phyloP scores from a whole-genome alignment of 1,284 basidiomycete genomes.

The Fomitopsis pinicola region DNA sequence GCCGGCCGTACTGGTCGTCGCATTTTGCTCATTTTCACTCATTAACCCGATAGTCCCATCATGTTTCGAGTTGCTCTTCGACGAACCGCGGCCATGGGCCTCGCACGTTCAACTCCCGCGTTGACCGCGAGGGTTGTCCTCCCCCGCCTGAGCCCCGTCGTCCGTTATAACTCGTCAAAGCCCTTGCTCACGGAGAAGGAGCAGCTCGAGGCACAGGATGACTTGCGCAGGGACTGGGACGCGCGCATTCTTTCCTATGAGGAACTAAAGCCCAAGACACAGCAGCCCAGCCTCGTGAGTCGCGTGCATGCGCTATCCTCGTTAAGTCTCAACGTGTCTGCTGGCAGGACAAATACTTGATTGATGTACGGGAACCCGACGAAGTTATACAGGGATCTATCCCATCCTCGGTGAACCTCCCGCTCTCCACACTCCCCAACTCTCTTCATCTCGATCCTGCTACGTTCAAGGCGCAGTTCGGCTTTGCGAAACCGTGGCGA shows the following conservation, averaged over 20 bases:
- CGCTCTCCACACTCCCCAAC: constrained; percentile 74
- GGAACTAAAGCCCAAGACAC: constrained; percentile 79
- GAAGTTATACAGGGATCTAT: constrained; percentile 95
- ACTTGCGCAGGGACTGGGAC: constrained; percentile 65
- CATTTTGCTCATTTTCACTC: not conserved
- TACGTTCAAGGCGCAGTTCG: constrained; percentile 67
- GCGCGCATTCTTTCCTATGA: constrained; percentile 73
- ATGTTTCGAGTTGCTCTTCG: constrained; percentile 21
- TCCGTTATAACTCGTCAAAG: constrained; percentile 37
- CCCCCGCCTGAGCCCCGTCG: constrained; percentile 6
- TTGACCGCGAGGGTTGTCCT: constrained; percentile 1
- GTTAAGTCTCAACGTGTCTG: not conserved
- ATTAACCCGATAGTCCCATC: not conserved
- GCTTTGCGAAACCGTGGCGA: constrained; percentile 79
- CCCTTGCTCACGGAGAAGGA: constrained; percentile 28
- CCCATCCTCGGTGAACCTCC: constrained; percentile 92
- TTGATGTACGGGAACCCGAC: constrained; percentile 93
- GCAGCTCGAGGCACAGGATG: constrained; percentile 38
- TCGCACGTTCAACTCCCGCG: not conserved
- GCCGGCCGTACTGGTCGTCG: not conserved
- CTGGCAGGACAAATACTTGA: constrained; percentile 70
- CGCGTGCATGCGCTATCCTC: constrained; percentile 8
- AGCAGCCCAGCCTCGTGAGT: constrained; percentile 77
- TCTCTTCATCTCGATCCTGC: constrained; percentile 62
- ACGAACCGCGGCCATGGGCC: constrained; percentile 5